Conservation (phyloP, 108 stramenopile genomes). For the Skeletonema grethae region DNA sequence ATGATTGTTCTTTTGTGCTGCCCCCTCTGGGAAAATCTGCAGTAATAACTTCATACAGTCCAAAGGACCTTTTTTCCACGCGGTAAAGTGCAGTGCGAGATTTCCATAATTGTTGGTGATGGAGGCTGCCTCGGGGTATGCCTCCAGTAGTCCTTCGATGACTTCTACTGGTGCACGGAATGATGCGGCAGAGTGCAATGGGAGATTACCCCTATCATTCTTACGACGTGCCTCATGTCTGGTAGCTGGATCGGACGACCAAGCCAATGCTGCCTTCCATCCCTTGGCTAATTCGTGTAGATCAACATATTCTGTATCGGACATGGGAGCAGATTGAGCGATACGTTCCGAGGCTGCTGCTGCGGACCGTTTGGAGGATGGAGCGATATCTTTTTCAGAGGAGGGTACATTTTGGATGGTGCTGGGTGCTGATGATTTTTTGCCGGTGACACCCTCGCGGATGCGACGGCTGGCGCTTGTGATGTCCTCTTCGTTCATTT, state of each 20-base stretch:
- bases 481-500: slow-evolving; percentile 38
- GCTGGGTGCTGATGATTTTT: neutral
- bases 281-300: slow-evolving; percentile 88
- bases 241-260: slow-evolving; percentile 79
- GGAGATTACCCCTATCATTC: slow-evolving; percentile 88
- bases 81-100: slow-evolving; percentile 82
- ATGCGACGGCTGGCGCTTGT: slow-evolving; percentile 37
- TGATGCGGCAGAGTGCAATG: slow-evolving; percentile 85
- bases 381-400: slow-evolving; percentile 1
- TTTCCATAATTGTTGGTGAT: slow-evolving; percentile 91
- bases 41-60: slow-evolving; percentile 79
- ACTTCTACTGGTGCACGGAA: slow-evolving; percentile 82
- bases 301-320: slow-evolving; percentile 58
- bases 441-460: slow-evolving; percentile 22
- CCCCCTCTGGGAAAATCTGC: slow-evolving; percentile 83
- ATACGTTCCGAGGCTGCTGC: neutral
- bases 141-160: slow-evolving; percentile 80
- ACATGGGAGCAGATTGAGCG: slow-evolving; percentile 9
- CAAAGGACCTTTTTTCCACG: slow-evolving; percentile 89
- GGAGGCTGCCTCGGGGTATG: slow-evolving; percentile 84
- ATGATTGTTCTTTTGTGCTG: slow-evolving; percentile 87
- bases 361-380: neutral
- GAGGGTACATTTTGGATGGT: neutral
- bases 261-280: slow-evolving; percentile 86
- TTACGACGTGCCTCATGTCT: slow-evolving; percentile 73